phyloP scores from a whole-genome alignment of 139 green algal species.

The Picochlorum sp. region DNA sequence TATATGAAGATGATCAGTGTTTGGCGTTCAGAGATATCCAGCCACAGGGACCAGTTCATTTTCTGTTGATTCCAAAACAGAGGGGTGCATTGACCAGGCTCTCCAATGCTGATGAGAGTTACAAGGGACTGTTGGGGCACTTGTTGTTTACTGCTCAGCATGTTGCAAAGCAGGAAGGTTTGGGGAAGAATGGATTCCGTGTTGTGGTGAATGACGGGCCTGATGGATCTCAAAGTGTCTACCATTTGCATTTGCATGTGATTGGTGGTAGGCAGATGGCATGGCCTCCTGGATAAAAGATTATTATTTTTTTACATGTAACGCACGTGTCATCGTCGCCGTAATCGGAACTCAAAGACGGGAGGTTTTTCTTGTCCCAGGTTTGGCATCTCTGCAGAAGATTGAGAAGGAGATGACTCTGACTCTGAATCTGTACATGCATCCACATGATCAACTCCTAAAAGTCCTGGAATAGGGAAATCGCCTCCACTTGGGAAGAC shows the following conservation, averaged over 20 bases:
- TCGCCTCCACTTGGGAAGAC: conserved; percentile 38
- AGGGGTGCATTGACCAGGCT: conserved; percentile 65
- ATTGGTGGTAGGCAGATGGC: conserved; percentile 70
- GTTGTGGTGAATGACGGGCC: conserved; percentile 87
- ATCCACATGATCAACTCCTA: conserved; percentile 9
- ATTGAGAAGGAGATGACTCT: no score
- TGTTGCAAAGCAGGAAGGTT: conserved; percentile 54
- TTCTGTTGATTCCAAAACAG: conserved; percentile 88
- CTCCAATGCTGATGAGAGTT: conserved; percentile 57
- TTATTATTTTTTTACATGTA: not conserved
- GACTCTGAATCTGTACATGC: not conserved
- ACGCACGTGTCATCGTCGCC: no score
- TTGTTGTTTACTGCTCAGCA: conserved; percentile 75
- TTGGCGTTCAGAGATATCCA: conserved; percentile 91
- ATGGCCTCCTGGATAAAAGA: conserved; percentile 63
- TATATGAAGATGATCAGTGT: conserved; percentile 91
- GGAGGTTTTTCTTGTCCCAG: no score
- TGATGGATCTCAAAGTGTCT: conserved; percentile 77
- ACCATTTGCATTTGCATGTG: conserved; percentile 83
- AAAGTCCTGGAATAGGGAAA: conserved; percentile 27
- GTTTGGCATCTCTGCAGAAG: no score
- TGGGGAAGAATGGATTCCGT: conserved; percentile 72
- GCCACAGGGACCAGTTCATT: conserved; percentile 81
- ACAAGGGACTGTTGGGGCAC: conserved; percentile 83
- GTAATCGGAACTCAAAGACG: no score